phyloP scores from a whole-genome alignment of 768 basidiomycete genomes.

The Roridomyces roridus region DNA sequence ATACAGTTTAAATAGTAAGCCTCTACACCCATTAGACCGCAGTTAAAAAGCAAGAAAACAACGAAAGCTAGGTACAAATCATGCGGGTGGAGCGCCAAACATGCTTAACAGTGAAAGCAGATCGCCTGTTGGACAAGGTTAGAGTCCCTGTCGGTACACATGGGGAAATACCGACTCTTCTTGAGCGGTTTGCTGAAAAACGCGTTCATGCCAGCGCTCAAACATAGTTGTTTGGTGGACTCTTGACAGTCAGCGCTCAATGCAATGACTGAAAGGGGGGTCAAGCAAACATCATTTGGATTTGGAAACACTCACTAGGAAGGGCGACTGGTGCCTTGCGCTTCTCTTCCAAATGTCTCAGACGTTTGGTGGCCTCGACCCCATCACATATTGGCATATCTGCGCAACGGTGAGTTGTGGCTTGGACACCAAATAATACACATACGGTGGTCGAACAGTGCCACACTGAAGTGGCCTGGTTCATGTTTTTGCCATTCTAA shows the following conservation, averaged over 20 bases:
- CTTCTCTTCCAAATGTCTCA: conserved; percentile 64
- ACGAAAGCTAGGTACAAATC: not conserved
- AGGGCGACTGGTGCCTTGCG: conserved; percentile 55
- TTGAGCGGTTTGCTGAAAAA: conserved; percentile 79
- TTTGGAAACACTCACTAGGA: conserved; percentile 52
- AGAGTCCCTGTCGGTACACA: not conserved
- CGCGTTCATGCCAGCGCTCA: conserved; percentile 81
- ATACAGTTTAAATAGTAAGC: too few species aligned
- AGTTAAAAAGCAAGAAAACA: conserved; percentile 3
- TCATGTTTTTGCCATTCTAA: conserved; percentile 73
- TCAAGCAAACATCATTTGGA: not conserved
- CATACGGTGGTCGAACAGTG: conserved; percentile 79
- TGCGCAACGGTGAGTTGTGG: conserved; percentile 29
- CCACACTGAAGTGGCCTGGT: conserved; percentile 72
- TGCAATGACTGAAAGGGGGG: conserved; percentile 58
- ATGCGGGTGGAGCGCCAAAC: conserved; percentile 46
- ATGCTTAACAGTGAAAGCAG: conserved; percentile 58
- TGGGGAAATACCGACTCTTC: conserved; percentile 46
- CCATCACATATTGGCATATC: conserved; percentile 85
- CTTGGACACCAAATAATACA: not conserved
- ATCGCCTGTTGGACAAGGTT: conserved; percentile 46
- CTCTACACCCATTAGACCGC: not conserved
- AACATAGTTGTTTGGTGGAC: conserved; percentile 74
- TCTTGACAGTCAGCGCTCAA: conserved; percentile 81
- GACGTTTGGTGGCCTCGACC: conserved; percentile 72